Evolutionary conservation across 257 asterid genomes (phyloP).

Genomic region (Solanum microdontum): DNA sequence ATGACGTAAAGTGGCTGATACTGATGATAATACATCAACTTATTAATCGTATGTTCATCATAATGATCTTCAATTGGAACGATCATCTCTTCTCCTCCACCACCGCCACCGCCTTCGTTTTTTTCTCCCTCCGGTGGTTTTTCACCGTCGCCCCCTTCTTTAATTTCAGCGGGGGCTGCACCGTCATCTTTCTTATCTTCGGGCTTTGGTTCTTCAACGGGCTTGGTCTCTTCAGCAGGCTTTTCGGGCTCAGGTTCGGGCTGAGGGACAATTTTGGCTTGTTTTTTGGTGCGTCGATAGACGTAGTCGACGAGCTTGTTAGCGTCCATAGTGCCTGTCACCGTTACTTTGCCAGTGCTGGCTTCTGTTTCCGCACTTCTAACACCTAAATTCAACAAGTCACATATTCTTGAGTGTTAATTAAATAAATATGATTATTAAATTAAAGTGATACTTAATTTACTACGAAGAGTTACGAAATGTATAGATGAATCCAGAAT

Average conservation of each 20-base stretch:
- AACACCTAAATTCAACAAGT: slow-evolving; percentile 38
- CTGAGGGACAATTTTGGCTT: slow-evolving; percentile 74
- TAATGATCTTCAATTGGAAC: background rate
- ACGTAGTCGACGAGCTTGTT: slow-evolving; percentile 70
- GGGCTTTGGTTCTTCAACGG: slow-evolving; percentile 31
- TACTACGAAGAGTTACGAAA: fast-evolving
- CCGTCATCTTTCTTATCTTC: slow-evolving; percentile 24
- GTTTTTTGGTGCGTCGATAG: slow-evolving; percentile 78
- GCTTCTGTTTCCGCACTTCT: slow-evolving; percentile 66
- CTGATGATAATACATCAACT: slow-evolving; percentile 31
- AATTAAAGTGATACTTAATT: background rate
- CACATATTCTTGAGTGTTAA: background rate
- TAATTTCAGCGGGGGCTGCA: slow-evolving; percentile 8
- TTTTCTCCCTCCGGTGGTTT: slow-evolving; percentile 25
- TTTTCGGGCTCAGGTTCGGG: slow-evolving; percentile 56
- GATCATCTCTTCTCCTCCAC: slow-evolving; percentile 20
- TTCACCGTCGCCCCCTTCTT: slow-evolving; percentile 5
- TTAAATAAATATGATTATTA: too few species aligned
- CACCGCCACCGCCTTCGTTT: slow-evolving; percentile 11
- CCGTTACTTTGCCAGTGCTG: slow-evolving; percentile 62
- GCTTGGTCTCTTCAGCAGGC: slow-evolving; percentile 31
- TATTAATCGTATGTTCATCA: slow-evolving; percentile 2
- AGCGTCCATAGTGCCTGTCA: slow-evolving; percentile 83
- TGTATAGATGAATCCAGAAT: background rate
- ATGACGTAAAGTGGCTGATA: slow-evolving; percentile 52